Evolutionary conservation across 2,329 filamentous ascomycete genomes (phyloP), one percentile per base, ranked within the genome.

Genomic region (Nigrospora oryzae): DNA sequence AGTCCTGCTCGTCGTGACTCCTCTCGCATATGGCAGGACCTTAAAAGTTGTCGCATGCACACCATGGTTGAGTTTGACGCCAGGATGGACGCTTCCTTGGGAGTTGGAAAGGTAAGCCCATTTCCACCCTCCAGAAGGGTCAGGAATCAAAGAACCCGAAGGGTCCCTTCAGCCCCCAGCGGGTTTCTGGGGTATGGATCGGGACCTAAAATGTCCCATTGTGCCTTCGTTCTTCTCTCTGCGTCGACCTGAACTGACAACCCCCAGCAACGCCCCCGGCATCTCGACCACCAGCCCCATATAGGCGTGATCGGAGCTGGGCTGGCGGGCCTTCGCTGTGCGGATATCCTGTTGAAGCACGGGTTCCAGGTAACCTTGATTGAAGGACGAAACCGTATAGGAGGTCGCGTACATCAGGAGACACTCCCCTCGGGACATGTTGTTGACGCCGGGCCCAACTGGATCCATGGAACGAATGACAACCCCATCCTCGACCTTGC

Each of bases 381-480:
- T 15, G 84, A 89, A 59, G 85, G 77, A 10, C 71, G 84, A 14
- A 63, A 82, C 55, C 73, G 84, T 7, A 58, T 88, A 35, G 84
- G 84, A 11, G 84, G 84, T 1, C 74, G 84, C 31, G 69, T 86
- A 30, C 64, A 71, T 44, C 77, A 81, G 53, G 62, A 68, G 42
- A 60, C 56, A 17, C 64, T 81, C 4, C 62, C 65, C 12, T 74
- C 73, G 35, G 59, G 51, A 17, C 57, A 67, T 30, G 51, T 69
- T 8, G 69, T 78, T n/a, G 77, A 81, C 51, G 61, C 76, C 31
- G 85, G 85, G 1, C 82, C 84, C n/a, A 89, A 89, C 54, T 89
- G 84, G 84, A 86, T 89, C 42, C 84, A 89, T 48, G 84, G 85
- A 32, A 86, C 82, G 6, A 68, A 77, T 1, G 71, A 81, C 49